Base-by-base conservation (phyloP, 768 basidiomycete genomes). In the Chalciporus pseudorubinellus region DNA sequence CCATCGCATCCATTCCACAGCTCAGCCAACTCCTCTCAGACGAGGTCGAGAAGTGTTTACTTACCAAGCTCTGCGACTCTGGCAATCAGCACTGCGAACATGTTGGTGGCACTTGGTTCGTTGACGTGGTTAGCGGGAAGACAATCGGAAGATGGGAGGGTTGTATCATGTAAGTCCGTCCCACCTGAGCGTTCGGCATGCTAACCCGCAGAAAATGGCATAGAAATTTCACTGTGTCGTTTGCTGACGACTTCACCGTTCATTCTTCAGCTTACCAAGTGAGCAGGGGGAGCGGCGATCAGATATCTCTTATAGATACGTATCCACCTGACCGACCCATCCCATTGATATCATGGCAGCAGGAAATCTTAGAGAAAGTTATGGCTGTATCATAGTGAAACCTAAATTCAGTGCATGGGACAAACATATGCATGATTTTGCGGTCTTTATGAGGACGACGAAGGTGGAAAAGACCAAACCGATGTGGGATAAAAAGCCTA, bases 91-190 rank as follows among this genome's bases (percentile, higher is more conserved):
- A 79, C 13, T 82, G 83, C 40, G 84, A 75, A 46, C 59, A 55
- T 40, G 66, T 73, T 19, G 71, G 71, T 21, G 78, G 84, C 13
- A 83, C 82, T 2, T 92, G 89, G 89, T 87, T 92, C 55, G 82
- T 91, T 21, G 89, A 92, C 58, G 63, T 81, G 40, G 77, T 85
- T 48, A 80, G 82, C 50, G 83, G 84, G 39, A 68, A 74, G 46
- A 72, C 72, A 19, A 79, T 92, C 20, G 89, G 87, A 7, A 76
- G 87, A 60, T 91, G 89, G 89, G 89, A 90, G 57, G 85, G 87
- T 3, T 83, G 80, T 56, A 82, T 85, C 18, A 55, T 90, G 89
- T 90, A 60, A 66, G 88, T 78, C 9, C 39, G 33, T 18, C 52
- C 36, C 18, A 12, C 13, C 11, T 47, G 14, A 51, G 31, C 33